Conservation (phyloP, 345 rosid genomes). For the Sisymbrium irio region DNA sequence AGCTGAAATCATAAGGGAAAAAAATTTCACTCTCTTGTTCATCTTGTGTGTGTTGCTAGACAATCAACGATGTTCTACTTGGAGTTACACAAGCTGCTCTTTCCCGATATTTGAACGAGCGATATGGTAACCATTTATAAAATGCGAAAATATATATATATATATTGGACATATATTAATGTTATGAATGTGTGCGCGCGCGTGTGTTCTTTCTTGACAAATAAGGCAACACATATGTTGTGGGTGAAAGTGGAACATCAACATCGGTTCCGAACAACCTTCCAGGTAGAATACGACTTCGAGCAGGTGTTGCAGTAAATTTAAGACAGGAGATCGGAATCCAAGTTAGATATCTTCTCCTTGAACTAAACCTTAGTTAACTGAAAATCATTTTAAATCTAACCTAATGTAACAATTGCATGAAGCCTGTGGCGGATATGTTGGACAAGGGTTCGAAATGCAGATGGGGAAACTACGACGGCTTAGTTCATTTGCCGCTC, state of each 20-base stretch:
- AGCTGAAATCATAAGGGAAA: too few relatives aligned
- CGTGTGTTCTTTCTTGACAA: neutral
- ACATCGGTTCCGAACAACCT: slow-evolving; percentile 3
- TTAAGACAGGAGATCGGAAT: slow-evolving; percentile 44
- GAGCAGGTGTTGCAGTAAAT: slow-evolving; percentile 42
- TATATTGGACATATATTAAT: too few relatives aligned
- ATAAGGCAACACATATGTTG: neutral
- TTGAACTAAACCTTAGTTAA: too few relatives aligned
- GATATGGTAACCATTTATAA: too few relatives aligned
- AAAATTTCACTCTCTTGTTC: too few relatives aligned
- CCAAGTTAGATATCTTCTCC: slow-evolving; percentile 33
- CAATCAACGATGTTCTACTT: slow-evolving; percentile 55
- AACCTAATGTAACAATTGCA: neutral
- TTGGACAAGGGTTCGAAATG: slow-evolving; percentile 37
- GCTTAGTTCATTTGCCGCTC: slow-evolving; percentile 39
- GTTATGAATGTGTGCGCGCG: too few relatives aligned
- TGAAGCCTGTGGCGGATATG: slow-evolving; percentile 42
- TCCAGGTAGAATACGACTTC: slow-evolving; percentile 33
- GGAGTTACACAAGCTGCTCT: slow-evolving; percentile 62
- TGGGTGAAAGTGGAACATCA: too few relatives aligned
- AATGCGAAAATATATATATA: too few relatives aligned
- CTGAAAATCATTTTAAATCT: neutral
- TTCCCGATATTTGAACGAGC: slow-evolving; percentile 46
- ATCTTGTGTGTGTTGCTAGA: slow-evolving; percentile 25
- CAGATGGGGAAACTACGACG: slow-evolving; percentile 47